These are phyloP conservation scores for Crithidia sp. DNA, from an alignment of 208 protist genomes.

Conservation along the genomic window DNA sequence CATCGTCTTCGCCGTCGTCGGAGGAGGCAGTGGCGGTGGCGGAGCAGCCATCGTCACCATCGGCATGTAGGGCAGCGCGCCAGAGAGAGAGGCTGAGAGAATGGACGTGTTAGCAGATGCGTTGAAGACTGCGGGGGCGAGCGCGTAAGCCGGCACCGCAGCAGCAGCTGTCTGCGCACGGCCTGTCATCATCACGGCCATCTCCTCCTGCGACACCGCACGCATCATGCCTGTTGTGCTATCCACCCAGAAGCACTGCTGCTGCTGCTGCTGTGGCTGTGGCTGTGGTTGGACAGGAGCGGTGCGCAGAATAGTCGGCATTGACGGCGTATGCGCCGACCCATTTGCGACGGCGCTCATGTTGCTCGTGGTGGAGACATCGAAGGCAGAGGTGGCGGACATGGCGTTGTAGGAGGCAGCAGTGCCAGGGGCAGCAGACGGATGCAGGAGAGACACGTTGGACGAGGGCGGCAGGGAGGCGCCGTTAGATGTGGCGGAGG, in stretches of 20 bases:
- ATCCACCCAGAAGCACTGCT: constrained; percentile 20
- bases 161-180: background rate
- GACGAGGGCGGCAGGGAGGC: background rate
- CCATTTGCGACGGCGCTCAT: background rate
- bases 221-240: background rate
- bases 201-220: constrained; percentile 10
- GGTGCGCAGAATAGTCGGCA: background rate
- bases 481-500: background rate
- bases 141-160: constrained; percentile 3
- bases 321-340: background rate
- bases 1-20: background rate
- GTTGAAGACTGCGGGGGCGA: background rate
- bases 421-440: background rate
- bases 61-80: background rate
- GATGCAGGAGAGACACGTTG: background rate
- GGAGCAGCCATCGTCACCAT: background rate
- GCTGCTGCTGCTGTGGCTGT: background rate
- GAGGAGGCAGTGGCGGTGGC: constrained; percentile 1
- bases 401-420: background rate
- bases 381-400: background rate
- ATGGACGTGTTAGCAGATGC: background rate
- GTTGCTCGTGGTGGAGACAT: constrained; percentile 8
- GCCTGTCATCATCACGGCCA: background rate
- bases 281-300: background rate
- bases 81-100: constrained; percentile 10